Base-by-base conservation (phyloP, 106 monocot genomes). In the Allium sativum region DNA sequence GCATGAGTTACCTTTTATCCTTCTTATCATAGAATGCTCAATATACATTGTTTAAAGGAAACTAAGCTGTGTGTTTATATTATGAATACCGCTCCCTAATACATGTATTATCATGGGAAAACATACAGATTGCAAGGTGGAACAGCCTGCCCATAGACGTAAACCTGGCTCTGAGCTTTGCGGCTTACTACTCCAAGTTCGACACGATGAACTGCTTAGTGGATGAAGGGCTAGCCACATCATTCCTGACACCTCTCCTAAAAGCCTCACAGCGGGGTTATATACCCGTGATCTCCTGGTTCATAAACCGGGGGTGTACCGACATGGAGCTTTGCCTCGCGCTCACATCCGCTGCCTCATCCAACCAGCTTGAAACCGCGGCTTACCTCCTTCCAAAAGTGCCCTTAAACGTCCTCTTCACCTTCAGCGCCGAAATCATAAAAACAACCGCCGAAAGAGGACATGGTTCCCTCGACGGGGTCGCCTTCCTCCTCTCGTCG, bases 271-370 rank as follows among this genome's bases (percentile, higher is more conserved):
- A 96, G 73, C 68, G 84, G 18, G 95, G 90, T 0, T 87, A 73
- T 72, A 73, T 87, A 63, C 81, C 79, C 46, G 90, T 96, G 9
- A 84, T 96, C 2, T 67, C 75, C 14, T 96, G 90, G 90, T 96
- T 96, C 45, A 81, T 96, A 4, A 55, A 70, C 42, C 84, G 81
- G 10, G 90, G 90, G 2, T 96, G 90, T 66, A 62, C 82, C 7
- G 90, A 96, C 47, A 90, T 96, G 95, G 95, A 96, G 71, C 79
- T 96, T 13, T 96, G 95, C 65, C 84, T 96, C 1, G 95, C 95
- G 9, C 79, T 96, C 51, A 87, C 90, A 2, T 90, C 95, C 0
- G 90, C 95, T 0, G 82, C 90, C 52, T 90, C 90, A 52, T 72
- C 77, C 66, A 76, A 84, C 53, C 87, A 90, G 70, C 57, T 96